Evolutionary conservation across 148 eudicot species (phyloP).

Genomic region (Fagopyrum esculentum): DNA sequence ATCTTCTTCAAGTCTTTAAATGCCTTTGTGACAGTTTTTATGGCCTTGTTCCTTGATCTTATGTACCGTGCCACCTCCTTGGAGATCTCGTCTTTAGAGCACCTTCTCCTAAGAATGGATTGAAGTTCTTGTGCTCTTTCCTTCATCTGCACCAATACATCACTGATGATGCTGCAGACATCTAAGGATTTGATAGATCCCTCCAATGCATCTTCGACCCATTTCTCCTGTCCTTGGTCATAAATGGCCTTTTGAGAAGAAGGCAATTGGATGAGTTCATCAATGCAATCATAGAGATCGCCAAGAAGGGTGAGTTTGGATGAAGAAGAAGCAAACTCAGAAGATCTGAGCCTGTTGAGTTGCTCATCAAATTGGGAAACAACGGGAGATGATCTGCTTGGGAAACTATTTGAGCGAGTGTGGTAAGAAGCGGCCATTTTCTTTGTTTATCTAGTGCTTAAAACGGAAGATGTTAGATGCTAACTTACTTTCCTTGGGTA

Average conservation of each 20-base stretch:
- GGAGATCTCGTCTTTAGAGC: neutral
- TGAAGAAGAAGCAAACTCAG: conserved; percentile 4
- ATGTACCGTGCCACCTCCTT: neutral
- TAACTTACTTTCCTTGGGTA: neutral
- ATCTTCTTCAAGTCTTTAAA: neutral
- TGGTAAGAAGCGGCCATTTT: conserved; percentile 12
- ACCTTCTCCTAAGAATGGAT: conserved; percentile 5
- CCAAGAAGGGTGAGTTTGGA: conserved; percentile 4
- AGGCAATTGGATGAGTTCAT: neutral
- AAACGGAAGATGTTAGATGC: no score
- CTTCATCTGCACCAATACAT: conserved; percentile 8
- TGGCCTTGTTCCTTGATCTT: neutral
- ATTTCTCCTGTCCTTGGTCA: neutral
- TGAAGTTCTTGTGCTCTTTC: neutral
- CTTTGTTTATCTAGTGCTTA: no score
- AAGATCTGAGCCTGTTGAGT: conserved; percentile 9
- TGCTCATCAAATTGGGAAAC: conserved; percentile 7
- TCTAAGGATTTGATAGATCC: neutral
- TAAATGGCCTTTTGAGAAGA: neutral
- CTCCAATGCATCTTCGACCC: neutral
- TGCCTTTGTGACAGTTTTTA: neutral
- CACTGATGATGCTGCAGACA: conserved; percentile 1
- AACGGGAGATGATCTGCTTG: neutral
- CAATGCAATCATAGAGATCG: conserved; percentile 3
- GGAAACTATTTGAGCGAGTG: conserved; percentile 12